Base-by-base conservation (phyloP, 1,284 basidiomycete species). In the Hypsizygus ulmarius region DNA sequence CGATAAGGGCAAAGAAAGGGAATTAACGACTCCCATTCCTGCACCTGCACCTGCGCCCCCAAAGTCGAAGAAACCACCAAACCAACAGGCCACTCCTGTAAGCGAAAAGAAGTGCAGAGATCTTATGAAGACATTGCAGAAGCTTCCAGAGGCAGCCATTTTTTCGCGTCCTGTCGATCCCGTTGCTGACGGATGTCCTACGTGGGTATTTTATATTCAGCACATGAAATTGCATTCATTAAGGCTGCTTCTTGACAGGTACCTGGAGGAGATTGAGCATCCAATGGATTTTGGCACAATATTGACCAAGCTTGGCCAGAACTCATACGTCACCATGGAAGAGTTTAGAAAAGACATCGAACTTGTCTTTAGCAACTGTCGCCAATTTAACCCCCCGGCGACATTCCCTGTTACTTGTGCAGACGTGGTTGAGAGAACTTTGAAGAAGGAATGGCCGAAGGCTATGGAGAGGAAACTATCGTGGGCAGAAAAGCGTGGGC, bases 231-330 rank as follows among this genome's bases (percentile, higher is more conserved):
- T 16, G 28, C 16, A 12, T 19, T 5, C 21, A 19, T 35, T 7
- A 33, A 11, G 15, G 28, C 7, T 32, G 14, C 15, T 10, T 6
- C 21, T 11, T 18, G 6, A 15, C 35, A 95, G 92, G 12, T 99
- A 99, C 65, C 84, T 90, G 50, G 84, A 97, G 8, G 97, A 98
- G 70, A 97, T 99, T 64, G 74, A 82, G 55, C 70, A 88, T 54
- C 97, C 97, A 5, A 99, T 98, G 93, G 95, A 99, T 69, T 84
- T 98, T 47, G 83, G 82, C 8, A 97, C 95, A 8, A 91, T 98
- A 62, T 66, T 69, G 29, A 74, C 73, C 41, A 94, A 92, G 62
- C 70, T 97, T 44, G 76, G 78, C 33, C 67, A 76, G 46, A 78
- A 77, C 40, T 74, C 78, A 60, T 97, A 97, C 66, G 60, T 70